phyloP scores from a whole-genome alignment of 2,329 filamentous ascomycete genomes.

The Teratosphaeria pseudoeucalypti region DNA sequence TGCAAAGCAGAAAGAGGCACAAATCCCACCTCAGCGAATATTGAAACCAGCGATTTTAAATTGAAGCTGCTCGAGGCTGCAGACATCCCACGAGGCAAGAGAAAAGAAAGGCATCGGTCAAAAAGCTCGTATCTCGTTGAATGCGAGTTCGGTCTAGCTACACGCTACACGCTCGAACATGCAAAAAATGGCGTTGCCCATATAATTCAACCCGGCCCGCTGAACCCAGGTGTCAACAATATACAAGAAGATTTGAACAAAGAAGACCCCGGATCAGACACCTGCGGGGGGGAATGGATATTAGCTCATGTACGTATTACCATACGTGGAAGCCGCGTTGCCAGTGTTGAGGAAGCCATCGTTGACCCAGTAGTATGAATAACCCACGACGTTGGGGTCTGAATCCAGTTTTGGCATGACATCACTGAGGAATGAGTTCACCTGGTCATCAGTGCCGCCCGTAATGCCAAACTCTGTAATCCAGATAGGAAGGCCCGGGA shows the following conservation, averaged over 20 bases:
- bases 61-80: no score
- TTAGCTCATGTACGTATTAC: conserved; percentile 18
- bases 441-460: conserved; percentile 33
- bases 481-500: conserved; percentile 42
- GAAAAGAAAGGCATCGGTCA: background rate
- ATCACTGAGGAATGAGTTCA: conserved; percentile 38
- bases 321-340: conserved; percentile 19
- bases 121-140: background rate
- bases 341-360: conserved; percentile 27
- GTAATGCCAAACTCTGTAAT: conserved; percentile 54
- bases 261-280: background rate
- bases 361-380: conserved; percentile 26
- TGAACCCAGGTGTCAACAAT: background rate
- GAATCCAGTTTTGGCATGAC: conserved; percentile 39
- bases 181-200: background rate
- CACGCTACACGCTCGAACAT: background rate
- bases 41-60: no score
- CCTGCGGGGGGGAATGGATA: background rate
- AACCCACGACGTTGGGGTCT: conserved; percentile 24
- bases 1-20: no score
- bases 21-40: no score
- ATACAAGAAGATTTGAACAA: background rate
- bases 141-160: background rate
- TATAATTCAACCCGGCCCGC: background rate
- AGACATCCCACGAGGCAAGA: background rate